phyloP scores from a whole-genome alignment of 2,329 filamentous ascomycete genomes.

The Xylaria sp. region DNA sequence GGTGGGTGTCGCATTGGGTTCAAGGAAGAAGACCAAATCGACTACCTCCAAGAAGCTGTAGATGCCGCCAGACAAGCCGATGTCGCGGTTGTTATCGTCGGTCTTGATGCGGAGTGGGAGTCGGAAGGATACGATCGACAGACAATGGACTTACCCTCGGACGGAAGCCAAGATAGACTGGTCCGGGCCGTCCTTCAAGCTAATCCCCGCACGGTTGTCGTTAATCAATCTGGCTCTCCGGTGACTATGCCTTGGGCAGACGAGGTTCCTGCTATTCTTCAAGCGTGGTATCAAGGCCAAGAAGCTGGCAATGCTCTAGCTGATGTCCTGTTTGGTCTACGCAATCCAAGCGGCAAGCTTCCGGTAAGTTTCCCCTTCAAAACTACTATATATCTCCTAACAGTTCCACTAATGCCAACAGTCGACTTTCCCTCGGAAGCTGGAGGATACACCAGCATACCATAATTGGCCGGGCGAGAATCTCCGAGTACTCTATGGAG shows the following conservation, averaged over 20 bases:
- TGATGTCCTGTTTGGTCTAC: constrained; percentile 72
- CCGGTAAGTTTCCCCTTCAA: constrained; percentile 57
- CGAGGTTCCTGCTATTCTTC: constrained; percentile 72
- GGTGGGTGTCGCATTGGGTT: constrained; percentile 79
- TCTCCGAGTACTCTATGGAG: constrained; percentile 74
- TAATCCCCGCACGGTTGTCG: constrained; percentile 74
- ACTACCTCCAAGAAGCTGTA: constrained; percentile 73
- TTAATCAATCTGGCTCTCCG: constrained; percentile 76
- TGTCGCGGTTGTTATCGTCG: constrained; percentile 75
- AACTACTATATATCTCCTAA: constrained; percentile 16
- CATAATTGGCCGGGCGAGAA: constrained; percentile 81
- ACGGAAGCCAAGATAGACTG: constrained; percentile 70
- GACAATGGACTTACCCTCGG: constrained; percentile 68
- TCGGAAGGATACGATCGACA: constrained; percentile 77
- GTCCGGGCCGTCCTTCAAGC: constrained; percentile 70
- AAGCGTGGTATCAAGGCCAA: constrained; percentile 78
- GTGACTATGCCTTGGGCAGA: constrained; percentile 77
- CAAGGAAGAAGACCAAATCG: constrained; percentile 71
- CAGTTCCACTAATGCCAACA: constrained; percentile 43
- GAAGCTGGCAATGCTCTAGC: constrained; percentile 76
- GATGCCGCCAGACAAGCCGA: constrained; percentile 70
- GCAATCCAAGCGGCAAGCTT: constrained; percentile 75
- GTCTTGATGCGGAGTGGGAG: constrained; percentile 79
- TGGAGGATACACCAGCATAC: constrained; percentile 76
- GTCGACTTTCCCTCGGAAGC: constrained; percentile 72